phyloP scores from a whole-genome alignment of 139 green algal genomes.

The Chara braunii region DNA sequence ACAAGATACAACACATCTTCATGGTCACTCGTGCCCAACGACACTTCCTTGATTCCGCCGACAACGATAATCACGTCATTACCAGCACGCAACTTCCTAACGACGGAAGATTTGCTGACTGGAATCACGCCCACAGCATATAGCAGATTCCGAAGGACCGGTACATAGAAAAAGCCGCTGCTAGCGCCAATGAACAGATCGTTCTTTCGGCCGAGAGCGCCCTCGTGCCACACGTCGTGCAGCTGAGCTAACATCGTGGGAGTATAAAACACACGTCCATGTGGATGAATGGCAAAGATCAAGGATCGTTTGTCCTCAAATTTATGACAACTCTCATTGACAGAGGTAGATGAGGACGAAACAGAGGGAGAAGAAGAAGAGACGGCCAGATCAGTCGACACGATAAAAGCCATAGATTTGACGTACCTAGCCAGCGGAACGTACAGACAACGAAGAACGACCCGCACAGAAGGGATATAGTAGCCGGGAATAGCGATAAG shows the following conservation, averaged over 20 bases:
- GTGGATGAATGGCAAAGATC: conserved; percentile 35
- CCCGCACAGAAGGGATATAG: not conserved
- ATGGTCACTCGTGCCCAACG: not conserved
- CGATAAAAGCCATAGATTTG: conserved; percentile 14
- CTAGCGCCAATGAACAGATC: conserved; percentile 26
- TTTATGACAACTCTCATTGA: too few species aligned
- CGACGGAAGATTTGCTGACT: conserved; percentile 13
- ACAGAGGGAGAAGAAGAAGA: too few species aligned
- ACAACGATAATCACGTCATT: conserved; percentile 15
- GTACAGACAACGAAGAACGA: conserved; percentile 17
- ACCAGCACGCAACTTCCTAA: conserved; percentile 11
- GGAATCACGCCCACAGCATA: conserved; percentile 20
- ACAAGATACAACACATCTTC: conserved; percentile 16
- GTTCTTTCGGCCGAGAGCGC: too few species aligned
- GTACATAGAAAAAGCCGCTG: conserved; percentile 25
- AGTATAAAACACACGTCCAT: conserved; percentile 41
- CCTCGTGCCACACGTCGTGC: conserved; percentile 16
- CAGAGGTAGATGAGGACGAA: too few species aligned
- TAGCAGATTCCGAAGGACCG: conserved; percentile 21
- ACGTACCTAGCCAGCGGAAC: conserved; percentile 20
- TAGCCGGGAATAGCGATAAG: not conserved
- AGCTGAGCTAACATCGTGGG: conserved; percentile 23
- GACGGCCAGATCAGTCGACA: not conserved
- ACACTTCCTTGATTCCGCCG: conserved; percentile 25
- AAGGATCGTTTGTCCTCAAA: conserved; percentile 14